A percentile compares a stretch with the other conserved stretches of the same genome.
phyloP scores from a whole-genome alignment of 2,329 filamentous ascomycete species.

The Ceratocystis smalleyi region DNA sequence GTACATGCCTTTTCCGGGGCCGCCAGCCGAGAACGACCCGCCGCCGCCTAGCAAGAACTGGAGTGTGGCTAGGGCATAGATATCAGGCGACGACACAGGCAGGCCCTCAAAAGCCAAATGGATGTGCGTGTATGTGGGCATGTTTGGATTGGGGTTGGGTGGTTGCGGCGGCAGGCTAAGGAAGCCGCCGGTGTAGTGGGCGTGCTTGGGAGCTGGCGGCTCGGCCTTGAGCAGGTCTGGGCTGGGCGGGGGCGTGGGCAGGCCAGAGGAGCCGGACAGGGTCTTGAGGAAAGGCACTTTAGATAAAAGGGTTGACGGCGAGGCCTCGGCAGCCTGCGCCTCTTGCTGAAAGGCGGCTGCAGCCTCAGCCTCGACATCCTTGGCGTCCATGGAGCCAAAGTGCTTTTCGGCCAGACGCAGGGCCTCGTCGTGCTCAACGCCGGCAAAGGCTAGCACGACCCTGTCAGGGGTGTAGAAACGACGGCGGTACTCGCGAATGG shows the following conservation, averaged over 20 bases:
- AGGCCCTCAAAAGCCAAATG: constrained; percentile 92
- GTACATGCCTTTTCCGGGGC: constrained; percentile 98
- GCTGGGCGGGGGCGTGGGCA: constrained; percentile 29
- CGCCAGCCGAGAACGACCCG: constrained; percentile 90
- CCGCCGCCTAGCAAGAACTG: constrained; percentile 93
- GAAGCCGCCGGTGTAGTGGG: constrained; percentile 75
- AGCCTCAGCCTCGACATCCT: constrained; percentile 20
- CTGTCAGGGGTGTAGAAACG: constrained; percentile 78
- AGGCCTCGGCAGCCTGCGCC: constrained; percentile 39
- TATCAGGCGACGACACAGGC: constrained; percentile 77
- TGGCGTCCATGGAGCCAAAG: constrained; percentile 73
- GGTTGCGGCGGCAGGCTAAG: constrained; percentile 69
- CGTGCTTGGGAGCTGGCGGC: constrained; percentile 48
- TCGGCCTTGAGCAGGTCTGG: constrained; percentile 28
- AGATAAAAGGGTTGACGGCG: constrained; percentile 52
- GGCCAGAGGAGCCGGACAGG: constrained; percentile 53
- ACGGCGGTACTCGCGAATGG: constrained; percentile 63
- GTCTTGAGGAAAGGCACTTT: constrained; percentile 85
- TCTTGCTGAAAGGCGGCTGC: constrained; percentile 31
- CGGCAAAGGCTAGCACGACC: constrained; percentile 90
- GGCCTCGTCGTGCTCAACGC: constrained; percentile 67
- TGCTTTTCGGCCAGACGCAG: constrained; percentile 65
- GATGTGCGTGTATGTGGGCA: constrained; percentile 76
- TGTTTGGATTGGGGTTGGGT: constrained; percentile 58
- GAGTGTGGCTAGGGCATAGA: constrained; percentile 87